Conservation (phyloP, 176 grass and related monocot species). For the Juncus effusus region DNA sequence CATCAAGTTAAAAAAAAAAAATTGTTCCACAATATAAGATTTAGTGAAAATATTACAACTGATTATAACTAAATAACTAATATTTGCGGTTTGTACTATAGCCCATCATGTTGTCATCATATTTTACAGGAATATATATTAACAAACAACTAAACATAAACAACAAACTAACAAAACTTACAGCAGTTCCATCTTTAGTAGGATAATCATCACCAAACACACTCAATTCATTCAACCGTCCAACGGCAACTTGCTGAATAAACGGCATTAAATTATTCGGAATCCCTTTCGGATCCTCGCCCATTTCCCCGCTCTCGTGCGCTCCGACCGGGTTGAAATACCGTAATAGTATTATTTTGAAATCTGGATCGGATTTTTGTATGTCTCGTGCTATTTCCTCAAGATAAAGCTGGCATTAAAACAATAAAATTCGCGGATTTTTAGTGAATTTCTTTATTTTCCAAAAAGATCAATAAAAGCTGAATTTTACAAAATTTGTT, state of each 20-base stretch:
- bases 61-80: too few relatives aligned
- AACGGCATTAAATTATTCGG: conserved; percentile 96
- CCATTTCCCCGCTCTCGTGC: conserved; percentile 75
- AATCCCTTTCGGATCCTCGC: conserved; percentile 80
- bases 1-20: not conserved
- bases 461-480: not conserved
- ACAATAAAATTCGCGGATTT: not conserved
- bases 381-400: conserved; percentile 84
- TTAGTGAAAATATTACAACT: not conserved
- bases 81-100: not conserved
- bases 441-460: not conserved
- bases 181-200: conserved; percentile 74
- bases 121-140: too few relatives aligned
- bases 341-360: conserved; percentile 65
- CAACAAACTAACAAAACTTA: conserved; percentile 20
- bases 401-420: conserved; percentile 54
- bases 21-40: not conserved
- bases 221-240: conserved; percentile 60
- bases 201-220: conserved; percentile 90
- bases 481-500: too few relatives aligned
- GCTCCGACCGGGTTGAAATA: conserved; percentile 98
- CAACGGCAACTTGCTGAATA: conserved; percentile 87
- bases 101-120: too few relatives aligned
- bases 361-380: conserved; percentile 51
- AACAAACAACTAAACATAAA: too few relatives aligned